Conservation (phyloP, 176 grass and related monocot genomes). For the Areca catechu region DNA sequence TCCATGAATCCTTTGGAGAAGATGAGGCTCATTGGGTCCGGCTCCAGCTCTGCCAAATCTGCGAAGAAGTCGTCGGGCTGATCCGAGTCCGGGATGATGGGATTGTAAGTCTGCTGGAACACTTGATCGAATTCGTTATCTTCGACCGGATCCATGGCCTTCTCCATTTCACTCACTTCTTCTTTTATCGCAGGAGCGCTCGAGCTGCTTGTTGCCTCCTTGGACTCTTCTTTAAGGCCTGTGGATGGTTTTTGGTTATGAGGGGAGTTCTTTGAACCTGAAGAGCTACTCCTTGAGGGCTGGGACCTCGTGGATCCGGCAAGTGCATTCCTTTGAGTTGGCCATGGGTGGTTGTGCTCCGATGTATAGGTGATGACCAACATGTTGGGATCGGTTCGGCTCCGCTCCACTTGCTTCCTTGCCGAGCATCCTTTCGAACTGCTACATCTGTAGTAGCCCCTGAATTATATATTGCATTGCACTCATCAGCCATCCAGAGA, state of each 20-base stretch:
- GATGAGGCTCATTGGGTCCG: slow-evolving; percentile 26
- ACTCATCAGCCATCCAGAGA: too few species aligned
- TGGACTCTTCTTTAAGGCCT: not conserved
- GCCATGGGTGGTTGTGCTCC: slow-evolving; percentile 98
- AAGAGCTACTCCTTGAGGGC: not conserved
- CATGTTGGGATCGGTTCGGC: slow-evolving; percentile 93
- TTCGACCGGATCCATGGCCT: not conserved
- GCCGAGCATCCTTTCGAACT: slow-evolving; percentile 95
- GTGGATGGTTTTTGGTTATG: not conserved
- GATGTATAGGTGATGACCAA: slow-evolving; percentile 97
- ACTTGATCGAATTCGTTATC: not conserved
- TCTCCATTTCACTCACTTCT: slow-evolving; percentile 5
- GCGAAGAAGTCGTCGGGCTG: slow-evolving; percentile 26
- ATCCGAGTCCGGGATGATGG: slow-evolving; percentile 17
- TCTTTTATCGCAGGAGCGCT: slow-evolving; percentile 3
- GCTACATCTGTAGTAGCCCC: slow-evolving; percentile 96
- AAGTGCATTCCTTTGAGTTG: slow-evolving; percentile 78
- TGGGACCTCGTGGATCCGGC: slow-evolving; percentile 58
- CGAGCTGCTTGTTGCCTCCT: not conserved
- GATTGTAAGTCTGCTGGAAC: slow-evolving; percentile 6
- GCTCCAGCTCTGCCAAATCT: slow-evolving; percentile 15
- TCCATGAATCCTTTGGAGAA: slow-evolving; percentile 18
- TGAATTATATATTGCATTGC: slow-evolving; percentile 15
- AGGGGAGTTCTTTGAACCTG: not conserved
- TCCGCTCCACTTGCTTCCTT: slow-evolving; percentile 97